Evolutionary conservation across 139 green algal species (phyloP).

Genomic region (Chlamydomonas sphaeroides): DNA sequence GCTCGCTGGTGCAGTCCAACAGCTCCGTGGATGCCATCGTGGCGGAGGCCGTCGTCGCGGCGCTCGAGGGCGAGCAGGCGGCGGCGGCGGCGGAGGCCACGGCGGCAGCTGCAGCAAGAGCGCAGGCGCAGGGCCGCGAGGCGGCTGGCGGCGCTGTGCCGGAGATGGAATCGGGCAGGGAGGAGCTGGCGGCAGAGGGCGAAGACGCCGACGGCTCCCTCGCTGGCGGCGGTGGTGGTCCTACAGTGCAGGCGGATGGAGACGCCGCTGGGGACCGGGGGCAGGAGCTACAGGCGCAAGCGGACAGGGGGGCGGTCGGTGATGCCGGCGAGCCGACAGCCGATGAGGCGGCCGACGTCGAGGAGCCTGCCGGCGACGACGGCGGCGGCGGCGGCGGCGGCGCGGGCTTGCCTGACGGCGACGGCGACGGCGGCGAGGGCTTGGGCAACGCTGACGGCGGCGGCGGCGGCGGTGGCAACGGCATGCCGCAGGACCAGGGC

Average conservation of each 20-base stretch:
- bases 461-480: no score
- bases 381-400: not conserved
- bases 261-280: not conserved
- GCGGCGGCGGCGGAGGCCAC: not conserved
- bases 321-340: not conserved
- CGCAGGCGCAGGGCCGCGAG: not conserved
- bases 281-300: not conserved
- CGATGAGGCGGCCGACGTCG: not conserved
- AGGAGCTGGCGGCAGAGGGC: not conserved
- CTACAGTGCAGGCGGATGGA: not conserved
- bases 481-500: no score
- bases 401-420: not conserved
- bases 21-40: conserved; percentile 20
- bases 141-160: not conserved
- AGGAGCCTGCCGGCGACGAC: not conserved
- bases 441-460: no score
- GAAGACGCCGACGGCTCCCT: not conserved
- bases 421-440: no score
- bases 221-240: no score
- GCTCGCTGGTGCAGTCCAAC: not conserved
- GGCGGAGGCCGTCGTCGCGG: conserved; percentile 4
- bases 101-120: not conserved
- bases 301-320: no score
- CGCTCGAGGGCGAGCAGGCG: not conserved
- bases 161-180: not conserved